Base-by-base conservation (phyloP, 176 grass and related monocot species). In the Dendrocalamus sinicus region DNA sequence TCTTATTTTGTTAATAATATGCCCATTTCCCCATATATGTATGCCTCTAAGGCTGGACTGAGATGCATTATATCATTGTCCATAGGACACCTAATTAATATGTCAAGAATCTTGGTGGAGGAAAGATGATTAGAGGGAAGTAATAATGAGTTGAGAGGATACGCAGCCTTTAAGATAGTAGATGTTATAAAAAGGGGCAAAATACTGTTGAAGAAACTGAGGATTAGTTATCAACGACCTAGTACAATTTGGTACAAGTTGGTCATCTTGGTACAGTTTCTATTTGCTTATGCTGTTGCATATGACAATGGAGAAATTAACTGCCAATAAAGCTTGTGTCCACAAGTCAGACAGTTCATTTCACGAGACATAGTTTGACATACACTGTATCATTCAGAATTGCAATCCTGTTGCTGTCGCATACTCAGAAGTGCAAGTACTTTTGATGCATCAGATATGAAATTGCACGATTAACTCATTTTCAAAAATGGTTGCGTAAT, bases 1-100 rank as follows among this genome's bases (percentile, higher is more conserved):
- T 47, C 20, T 39, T 39, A 14, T 67, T 87, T 90, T 50, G 10
- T 83, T 83, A 86, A 89, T 75, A 41, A 68, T 80, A 73, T 51
- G 23, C 4, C 50, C 48, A 74, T 53, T 73, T 66, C 0, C 47
- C 26, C 53, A 67, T 69, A 71, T 72, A 22, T 78, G n/a, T 70
- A 43, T 54, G 80, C 50, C 68, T 70, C 57, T 80, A 12, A 74
- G 52, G 68, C 35, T 76, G 81, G 7, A 15, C 74, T 15, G 19
- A 65, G 54, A 75, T 54, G 8, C 22, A 66, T 63, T 70, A 48
- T 84, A 55, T 72, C 76, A 46, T 24, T 43, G 70, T 54, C 70
- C 76, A 65, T 45, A 60, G 32, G 30, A 32, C 64, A 51, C 60
- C 40, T 43, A 83, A 83, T 76, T 59, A 67, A 77, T 85, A 77